Conservation (phyloP, 257 asterid genomes). For the Solanum corneliomulleri region DNA sequence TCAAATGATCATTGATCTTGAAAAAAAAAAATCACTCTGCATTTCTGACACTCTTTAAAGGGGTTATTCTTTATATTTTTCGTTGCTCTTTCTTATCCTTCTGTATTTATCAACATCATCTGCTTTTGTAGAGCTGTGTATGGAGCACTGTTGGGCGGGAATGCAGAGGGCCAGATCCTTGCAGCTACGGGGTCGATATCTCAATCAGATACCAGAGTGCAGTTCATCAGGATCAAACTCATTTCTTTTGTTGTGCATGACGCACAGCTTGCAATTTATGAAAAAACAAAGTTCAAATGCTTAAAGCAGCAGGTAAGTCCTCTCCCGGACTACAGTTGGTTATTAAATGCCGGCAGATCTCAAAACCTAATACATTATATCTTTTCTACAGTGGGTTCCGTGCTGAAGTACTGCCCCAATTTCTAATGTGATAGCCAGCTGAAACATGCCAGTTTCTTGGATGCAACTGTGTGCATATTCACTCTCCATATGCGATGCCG, state of each 20-base stretch:
- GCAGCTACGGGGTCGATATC: slow-evolving; percentile 37
- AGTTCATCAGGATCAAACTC: slow-evolving; percentile 54
- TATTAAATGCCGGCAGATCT: not conserved
- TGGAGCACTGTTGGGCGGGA: slow-evolving; percentile 55
- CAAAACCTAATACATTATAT: not conserved
- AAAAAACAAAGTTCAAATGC: slow-evolving; percentile 36
- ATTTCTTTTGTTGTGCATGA: slow-evolving; percentile 46
- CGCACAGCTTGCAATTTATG: slow-evolving; percentile 49
- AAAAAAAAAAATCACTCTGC: not conserved
- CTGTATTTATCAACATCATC: not conserved
- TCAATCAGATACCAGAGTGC: slow-evolving; percentile 45
- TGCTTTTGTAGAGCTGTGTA: slow-evolving; percentile 26
- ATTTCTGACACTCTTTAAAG: not conserved
- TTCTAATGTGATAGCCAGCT: slow-evolving; percentile 53
- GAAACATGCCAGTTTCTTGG: slow-evolving; percentile 43
- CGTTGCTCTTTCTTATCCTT: not conserved
- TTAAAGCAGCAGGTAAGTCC: slow-evolving; percentile 34
- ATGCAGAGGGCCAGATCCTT: slow-evolving; percentile 28
- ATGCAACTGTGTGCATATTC: slow-evolving; percentile 44
- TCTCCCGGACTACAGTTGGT: not conserved
- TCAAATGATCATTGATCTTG: not conserved
- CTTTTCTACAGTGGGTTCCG: slow-evolving; percentile 37
- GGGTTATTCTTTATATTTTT: not conserved
- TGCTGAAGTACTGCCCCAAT: slow-evolving; percentile 39
- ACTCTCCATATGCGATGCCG: slow-evolving; percentile 41